Evolutionary conservation across 2,329 filamentous ascomycete genomes (phyloP).

Genomic region (Beauveria caledonica): DNA sequence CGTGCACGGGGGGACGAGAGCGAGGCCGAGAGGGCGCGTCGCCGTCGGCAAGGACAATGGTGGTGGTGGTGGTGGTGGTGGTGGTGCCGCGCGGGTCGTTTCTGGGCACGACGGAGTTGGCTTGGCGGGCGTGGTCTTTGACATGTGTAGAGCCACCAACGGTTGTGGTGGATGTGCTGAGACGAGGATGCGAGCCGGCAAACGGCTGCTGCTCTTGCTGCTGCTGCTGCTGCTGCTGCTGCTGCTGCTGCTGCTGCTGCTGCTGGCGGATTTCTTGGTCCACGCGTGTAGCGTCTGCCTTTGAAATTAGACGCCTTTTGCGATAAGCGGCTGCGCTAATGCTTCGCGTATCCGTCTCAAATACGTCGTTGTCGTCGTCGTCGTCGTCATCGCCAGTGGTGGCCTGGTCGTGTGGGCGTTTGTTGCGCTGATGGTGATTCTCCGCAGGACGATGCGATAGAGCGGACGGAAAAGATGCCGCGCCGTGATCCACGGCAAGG

Average conservation of each 20-base stretch:
- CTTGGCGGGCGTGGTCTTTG: no score
- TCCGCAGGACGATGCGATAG: not conserved
- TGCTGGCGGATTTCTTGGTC: not conserved
- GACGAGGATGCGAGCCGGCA: not conserved
- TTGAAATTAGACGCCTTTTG: slow-evolving; percentile 13
- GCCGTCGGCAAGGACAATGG: no score
- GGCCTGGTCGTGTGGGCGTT: not conserved
- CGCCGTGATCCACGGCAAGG: not conserved
- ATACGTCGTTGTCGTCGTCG: slow-evolving; percentile 19
- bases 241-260: not conserved
- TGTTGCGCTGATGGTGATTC: not conserved
- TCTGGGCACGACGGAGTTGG: no score
- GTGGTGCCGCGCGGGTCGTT: not conserved
- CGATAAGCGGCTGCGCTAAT: slow-evolving; percentile 16
- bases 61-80: not conserved
- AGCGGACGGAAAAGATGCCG: not conserved
- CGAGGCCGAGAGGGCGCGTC: not conserved
- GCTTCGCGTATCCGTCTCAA: slow-evolving; percentile 22
- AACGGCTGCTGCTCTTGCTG: not conserved
- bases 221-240: not conserved
- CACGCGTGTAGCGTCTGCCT: not conserved
- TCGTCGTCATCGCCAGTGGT: slow-evolving; percentile 10
- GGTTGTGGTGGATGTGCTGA: not conserved
- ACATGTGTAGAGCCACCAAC: not conserved
- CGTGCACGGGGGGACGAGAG: not conserved